Evolutionary conservation across 371 early-diverging fungal species (phyloP).

Genomic region (Phascolomyces articulosus): DNA sequence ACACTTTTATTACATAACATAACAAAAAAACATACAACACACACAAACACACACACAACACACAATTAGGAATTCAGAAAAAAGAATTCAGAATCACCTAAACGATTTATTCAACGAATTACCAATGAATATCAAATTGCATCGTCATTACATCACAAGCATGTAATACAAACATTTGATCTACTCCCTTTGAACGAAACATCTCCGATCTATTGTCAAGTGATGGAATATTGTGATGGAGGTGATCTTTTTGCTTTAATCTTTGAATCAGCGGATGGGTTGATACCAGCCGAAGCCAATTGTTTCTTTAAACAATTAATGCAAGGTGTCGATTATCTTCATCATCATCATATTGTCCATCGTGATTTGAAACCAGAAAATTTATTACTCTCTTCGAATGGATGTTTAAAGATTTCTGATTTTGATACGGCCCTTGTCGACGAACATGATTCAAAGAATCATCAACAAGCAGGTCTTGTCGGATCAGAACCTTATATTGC

Average conservation of each 20-base stretch:
- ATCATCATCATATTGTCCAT: conserved; percentile 72
- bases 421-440: conserved; percentile 94
- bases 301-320: conserved; percentile 72
- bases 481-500: conserved; percentile 63
- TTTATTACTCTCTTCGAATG: conserved; percentile 58
- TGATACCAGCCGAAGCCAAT: conserved; percentile 39
- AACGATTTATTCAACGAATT: conserved; percentile 84
- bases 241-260: conserved; percentile 66
- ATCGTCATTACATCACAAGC: conserved; percentile 82
- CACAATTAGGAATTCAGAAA: conserved; percentile 65
- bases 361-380: conserved; percentile 87
- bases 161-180: conserved; percentile 92
- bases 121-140: conserved; percentile 91
- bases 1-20: too few species aligned
- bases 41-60: background rate
- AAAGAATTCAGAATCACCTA: conserved; percentile 54
- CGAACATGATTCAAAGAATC: background rate
- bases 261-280: conserved; percentile 35
- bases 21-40: background rate
- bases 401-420: conserved; percentile 84
- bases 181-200: conserved; percentile 73
- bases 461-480: conserved; percentile 38
- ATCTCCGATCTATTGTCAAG: conserved; percentile 58
- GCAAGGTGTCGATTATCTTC: conserved; percentile 65
- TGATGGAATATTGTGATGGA: conserved; percentile 77